phyloP scores from a whole-genome alignment of 1,139 yeast species.

The Insectozyma bohioensis region DNA sequence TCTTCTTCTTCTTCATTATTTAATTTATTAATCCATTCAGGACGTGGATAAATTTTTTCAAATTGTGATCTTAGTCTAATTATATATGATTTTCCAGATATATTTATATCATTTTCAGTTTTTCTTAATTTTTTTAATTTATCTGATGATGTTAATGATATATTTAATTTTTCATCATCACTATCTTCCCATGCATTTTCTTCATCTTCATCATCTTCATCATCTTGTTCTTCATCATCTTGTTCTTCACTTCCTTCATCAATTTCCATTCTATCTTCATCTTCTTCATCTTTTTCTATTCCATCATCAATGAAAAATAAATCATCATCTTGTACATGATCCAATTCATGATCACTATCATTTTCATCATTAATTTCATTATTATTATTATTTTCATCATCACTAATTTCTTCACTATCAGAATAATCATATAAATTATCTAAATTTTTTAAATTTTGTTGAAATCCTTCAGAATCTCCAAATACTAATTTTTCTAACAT shows the following conservation, averaged over 20 bases:
- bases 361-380: slow-evolving; percentile 12
- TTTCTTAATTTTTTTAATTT: slow-evolving; percentile 72
- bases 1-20: slow-evolving; percentile 25
- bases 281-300: slow-evolving; percentile 30
- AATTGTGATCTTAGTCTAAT: slow-evolving; percentile 78
- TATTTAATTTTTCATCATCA: slow-evolving; percentile 75
- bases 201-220: slow-evolving; percentile 30
- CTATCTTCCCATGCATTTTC: slow-evolving; percentile 85
- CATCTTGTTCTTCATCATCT: slow-evolving; percentile 29
- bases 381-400: slow-evolving; percentile 13
- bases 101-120: slow-evolving; percentile 54
- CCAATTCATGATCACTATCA: slow-evolving; percentile 26
- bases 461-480: slow-evolving; percentile 85
- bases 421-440: slow-evolving; percentile 56
- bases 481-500: slow-evolving; percentile 81
- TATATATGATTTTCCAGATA: slow-evolving; percentile 69
- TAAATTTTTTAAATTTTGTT: slow-evolving; percentile 56
- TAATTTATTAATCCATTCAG: slow-evolving; percentile 71
- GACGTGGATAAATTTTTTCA: slow-evolving; percentile 84
- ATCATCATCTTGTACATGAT: slow-evolving; percentile 54
- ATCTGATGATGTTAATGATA: slow-evolving; percentile 62
- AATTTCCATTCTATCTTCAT: slow-evolving; percentile 31
- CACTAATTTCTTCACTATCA: slow-evolving; percentile 38
- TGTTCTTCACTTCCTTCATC: slow-evolving; percentile 27
- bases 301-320: slow-evolving; percentile 67